Evolutionary conservation across 805 yeast genomes (phyloP), one percentile per base, ranked within the genome.

Genomic region (Metschnikowia peoriensis): DNA sequence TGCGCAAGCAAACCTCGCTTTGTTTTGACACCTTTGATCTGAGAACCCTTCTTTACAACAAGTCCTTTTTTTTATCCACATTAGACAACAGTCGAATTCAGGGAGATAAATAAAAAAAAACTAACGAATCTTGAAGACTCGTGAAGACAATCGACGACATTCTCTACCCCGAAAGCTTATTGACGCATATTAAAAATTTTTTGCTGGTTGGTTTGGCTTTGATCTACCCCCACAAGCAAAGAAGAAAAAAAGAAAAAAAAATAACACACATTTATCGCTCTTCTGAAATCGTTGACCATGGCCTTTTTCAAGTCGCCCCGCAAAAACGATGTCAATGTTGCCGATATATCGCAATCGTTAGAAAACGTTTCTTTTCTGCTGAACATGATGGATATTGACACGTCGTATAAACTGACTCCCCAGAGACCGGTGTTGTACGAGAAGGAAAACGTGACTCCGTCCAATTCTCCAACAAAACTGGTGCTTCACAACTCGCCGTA

Each of bases 311-410:
- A 47, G 27, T 50, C 60, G 12, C 60, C 60, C 32, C 58, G 58
- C 37, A 58, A 58, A 41, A 46, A 41, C 41, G 61, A 57, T 43
- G 57, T 56, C 41, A 67, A 65, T 41, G 57, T 75, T 43, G 70
- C 70, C 17, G 76, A 73, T 50, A 62, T 75, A 38, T 72, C 77
- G 10, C 77, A 72, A 51, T 64, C 71, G 39, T 66, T 75, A 67
- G 79, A 75, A 59, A 75, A 75, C 55, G 75, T 74, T 12, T 72
- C 77, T 34, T 66, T 75, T 29, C 55, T 58, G 50, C 40, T 38
- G 43, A 66, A 66, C 42, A 58, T 61, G 62, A 73, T 74, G 78
- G 78, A 74, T 47, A 61, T 73, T 12, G 79, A 75, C 55, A 63
- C 74, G 11, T 63, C 69, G 38, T 66, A 59, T 51, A 71, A 71